Conservation (phyloP, 2,329 filamentous ascomycete genomes). For the Aspergillus persii region DNA sequence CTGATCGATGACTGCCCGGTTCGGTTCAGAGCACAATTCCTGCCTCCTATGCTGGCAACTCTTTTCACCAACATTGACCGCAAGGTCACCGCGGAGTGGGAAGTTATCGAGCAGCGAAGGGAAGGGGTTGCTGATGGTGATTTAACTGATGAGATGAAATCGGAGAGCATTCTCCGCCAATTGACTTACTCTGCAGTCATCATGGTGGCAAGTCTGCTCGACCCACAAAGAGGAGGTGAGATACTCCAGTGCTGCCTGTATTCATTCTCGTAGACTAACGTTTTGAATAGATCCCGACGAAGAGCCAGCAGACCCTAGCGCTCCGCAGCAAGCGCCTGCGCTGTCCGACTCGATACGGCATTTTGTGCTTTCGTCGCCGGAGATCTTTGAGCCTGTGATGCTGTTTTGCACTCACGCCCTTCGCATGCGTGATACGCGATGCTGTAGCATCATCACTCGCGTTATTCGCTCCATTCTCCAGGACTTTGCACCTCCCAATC, state of each 20-base stretch:
- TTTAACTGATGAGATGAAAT: constrained; percentile 94
- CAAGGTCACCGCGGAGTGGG: constrained; percentile 88
- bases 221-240: constrained; percentile 65
- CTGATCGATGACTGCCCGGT: constrained; percentile 90
- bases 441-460: constrained; percentile 78
- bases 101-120: constrained; percentile 61
- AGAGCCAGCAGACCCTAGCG: constrained; percentile 32
- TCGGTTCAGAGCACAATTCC: constrained; percentile 71
- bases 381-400: constrained; percentile 82
- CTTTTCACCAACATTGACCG: constrained; percentile 83
- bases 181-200: constrained; percentile 89
- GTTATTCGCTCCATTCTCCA: constrained; percentile 83
- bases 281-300: constrained; percentile 34
- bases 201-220: constrained; percentile 85
- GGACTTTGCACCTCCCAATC: constrained; percentile 61
- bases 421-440: constrained; percentile 83
- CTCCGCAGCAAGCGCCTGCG: constrained; percentile 38
- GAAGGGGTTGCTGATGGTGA: constrained; percentile 69
- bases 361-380: constrained; percentile 75
- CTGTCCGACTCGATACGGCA: constrained; percentile 64
- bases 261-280: constrained; percentile 8
- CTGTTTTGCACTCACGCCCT: constrained; percentile 90
- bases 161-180: constrained; percentile 90
- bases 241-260: constrained; percentile 4
- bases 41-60: constrained; percentile 77